Conservation (phyloP, 345 rosid species). For the Physaria fendleri region DNA sequence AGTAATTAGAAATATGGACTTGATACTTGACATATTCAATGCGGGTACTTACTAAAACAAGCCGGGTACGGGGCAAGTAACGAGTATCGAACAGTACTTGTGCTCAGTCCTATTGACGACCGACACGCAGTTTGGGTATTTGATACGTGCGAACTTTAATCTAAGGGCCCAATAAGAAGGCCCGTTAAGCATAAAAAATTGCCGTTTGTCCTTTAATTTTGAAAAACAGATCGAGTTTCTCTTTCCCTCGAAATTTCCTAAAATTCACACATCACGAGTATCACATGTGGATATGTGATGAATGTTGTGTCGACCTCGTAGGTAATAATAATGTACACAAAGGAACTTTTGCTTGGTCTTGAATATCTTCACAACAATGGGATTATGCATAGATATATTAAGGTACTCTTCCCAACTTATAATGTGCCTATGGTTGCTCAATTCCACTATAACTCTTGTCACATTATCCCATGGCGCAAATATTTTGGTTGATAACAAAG, state of each 20-base stretch:
- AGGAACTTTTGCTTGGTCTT: slow-evolving; percentile 58
- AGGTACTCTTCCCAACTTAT: slow-evolving; percentile 34
- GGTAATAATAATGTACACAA: slow-evolving; percentile 75
- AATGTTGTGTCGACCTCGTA: slow-evolving; percentile 14
- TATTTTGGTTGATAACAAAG: slow-evolving; percentile 87
- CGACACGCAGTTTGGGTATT: not conserved
- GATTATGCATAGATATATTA: slow-evolving; percentile 86
- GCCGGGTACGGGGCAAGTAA: no score
- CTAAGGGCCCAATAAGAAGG: slow-evolving; percentile 5
- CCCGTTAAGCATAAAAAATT: not conserved
- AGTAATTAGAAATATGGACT: no score
- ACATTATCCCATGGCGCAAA: slow-evolving; percentile 62
- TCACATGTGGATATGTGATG: not conserved
- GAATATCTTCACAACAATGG: slow-evolving; percentile 78
- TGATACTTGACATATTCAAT: no score
- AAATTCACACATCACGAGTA: slow-evolving; percentile 8
- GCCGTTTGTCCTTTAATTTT: slow-evolving; percentile 18
- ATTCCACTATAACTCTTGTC: not conserved
- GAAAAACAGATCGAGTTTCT: slow-evolving; percentile 31
- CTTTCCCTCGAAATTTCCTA: slow-evolving; percentile 25
- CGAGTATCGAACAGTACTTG: no score
- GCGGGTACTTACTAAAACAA: no score
- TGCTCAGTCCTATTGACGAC: no score
- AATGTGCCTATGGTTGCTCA: not conserved
- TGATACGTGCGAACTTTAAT: not conserved